Conservation (phyloP, 345 rosid genomes). For the Fremontodendron californicum region DNA sequence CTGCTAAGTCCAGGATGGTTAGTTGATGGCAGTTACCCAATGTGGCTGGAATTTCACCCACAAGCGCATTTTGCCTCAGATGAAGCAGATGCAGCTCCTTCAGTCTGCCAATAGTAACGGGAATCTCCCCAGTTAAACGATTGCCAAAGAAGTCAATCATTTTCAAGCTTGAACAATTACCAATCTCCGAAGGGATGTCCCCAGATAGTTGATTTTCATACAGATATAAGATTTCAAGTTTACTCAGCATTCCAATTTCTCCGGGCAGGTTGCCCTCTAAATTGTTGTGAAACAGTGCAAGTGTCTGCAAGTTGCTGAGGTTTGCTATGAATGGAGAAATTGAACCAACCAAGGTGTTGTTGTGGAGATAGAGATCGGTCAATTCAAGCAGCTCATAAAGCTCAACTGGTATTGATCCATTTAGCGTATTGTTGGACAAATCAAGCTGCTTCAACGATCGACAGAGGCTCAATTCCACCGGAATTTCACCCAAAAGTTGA, state of each 20-base stretch:
- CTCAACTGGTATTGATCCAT: conserved; percentile 60
- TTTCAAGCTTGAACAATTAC: conserved; percentile 72
- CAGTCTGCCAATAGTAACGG: conserved; percentile 52
- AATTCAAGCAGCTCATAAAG: conserved; percentile 46
- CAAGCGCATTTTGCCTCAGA: conserved; percentile 74
- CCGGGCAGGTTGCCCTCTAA: conserved; percentile 61
- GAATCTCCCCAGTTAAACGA: conserved; percentile 65
- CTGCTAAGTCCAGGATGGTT: conserved; percentile 79
- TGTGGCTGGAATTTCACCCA: conserved; percentile 59
- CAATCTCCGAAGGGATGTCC: conserved; percentile 72
- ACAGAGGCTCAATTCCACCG: conserved; percentile 52
- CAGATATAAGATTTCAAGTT: conserved; percentile 59
- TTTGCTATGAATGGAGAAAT: conserved; percentile 60
- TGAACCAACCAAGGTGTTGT: conserved; percentile 76
- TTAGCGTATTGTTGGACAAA: conserved; percentile 68
- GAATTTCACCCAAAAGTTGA: conserved; percentile 70
- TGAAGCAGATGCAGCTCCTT: conserved; percentile 58
- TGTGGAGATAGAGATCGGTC: conserved; percentile 76
- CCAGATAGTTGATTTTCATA: conserved; percentile 74
- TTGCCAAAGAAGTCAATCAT: conserved; percentile 82
- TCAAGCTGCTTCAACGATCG: conserved; percentile 64
- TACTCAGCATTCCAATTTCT: conserved; percentile 52
- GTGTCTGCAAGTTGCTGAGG: conserved; percentile 59
- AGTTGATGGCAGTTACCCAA: conserved; percentile 74
- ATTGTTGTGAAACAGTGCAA: conserved; percentile 74